A percentile compares a stretch with the other conserved stretches of the same genome.
phyloP scores from a whole-genome alignment of 805 yeast species.

The Wickerhamomyces alni region DNA sequence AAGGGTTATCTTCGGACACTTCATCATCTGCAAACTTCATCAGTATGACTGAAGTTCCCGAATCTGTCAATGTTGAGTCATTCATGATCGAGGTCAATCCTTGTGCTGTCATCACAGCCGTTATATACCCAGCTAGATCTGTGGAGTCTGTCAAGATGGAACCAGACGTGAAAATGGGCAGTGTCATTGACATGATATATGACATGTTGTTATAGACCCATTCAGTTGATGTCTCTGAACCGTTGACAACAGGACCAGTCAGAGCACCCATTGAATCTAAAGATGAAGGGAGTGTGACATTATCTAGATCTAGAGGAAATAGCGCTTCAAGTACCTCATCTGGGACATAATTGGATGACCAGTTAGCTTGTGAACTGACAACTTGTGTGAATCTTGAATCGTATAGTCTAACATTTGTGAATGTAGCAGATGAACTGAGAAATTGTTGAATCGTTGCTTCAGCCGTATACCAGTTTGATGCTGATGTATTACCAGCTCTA shows the following conservation, averaged over 20 bases:
- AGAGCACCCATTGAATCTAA: slow-evolving; percentile 41
- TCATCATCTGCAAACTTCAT: slow-evolving; percentile 20
- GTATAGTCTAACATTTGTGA: slow-evolving; percentile 62
- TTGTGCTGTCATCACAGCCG: slow-evolving; percentile 48
- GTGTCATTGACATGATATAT: slow-evolving; percentile 60
- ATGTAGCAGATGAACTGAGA: slow-evolving; percentile 54
- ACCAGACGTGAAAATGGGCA: slow-evolving; percentile 70
- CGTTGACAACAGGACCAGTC: slow-evolving; percentile 59
- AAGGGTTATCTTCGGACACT: slow-evolving; percentile 13
- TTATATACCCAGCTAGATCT: slow-evolving; percentile 62
- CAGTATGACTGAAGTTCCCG: slow-evolving; percentile 23
- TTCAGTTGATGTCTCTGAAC: background rate
- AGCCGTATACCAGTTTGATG: slow-evolving; percentile 40
- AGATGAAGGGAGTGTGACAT: slow-evolving; percentile 39
- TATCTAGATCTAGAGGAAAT: slow-evolving; percentile 42
- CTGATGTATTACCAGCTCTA: slow-evolving; percentile 67
- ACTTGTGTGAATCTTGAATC: slow-evolving; percentile 51
- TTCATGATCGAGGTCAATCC: slow-evolving; percentile 34
- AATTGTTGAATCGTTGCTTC: slow-evolving; percentile 50
- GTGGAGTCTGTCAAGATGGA: slow-evolving; percentile 49
- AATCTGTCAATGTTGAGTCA: slow-evolving; percentile 35
- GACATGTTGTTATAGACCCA: slow-evolving; percentile 27
- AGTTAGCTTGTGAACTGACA: slow-evolving; percentile 35
- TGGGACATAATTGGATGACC: slow-evolving; percentile 30
- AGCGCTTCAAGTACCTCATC: slow-evolving; percentile 29